These are phyloP conservation scores for thale cress (Arabidopsis thaliana) DNA, from an alignment of 345 rosid genomes.

Conservation along the genomic window TAIR10.1 NC_003076.8:17214001-17214500, in stretches of 20 bases:
- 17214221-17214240: constrained; percentile 33
- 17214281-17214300: constrained; percentile 23
- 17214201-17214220: constrained; percentile 36
- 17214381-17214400: constrained; percentile 19
- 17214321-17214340: neutral
- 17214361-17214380: constrained; percentile 14
- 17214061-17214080: constrained; percentile 41
- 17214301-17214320: constrained; percentile 16
- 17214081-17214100: constrained; percentile 50
- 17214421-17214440: neutral
- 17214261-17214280: neutral
- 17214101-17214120: constrained; percentile 48
- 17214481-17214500: no score
- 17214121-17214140: constrained; percentile 37
- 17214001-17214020: constrained; percentile 38
- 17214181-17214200: constrained; percentile 25
- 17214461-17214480: neutral
- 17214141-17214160: constrained; percentile 15
- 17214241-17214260: constrained; percentile 32
- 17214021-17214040: constrained; percentile 21
- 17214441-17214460: neutral
- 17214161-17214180: neutral
- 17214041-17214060: constrained; percentile 43
- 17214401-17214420: constrained; percentile 14
- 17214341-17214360: constrained; percentile 12